phyloP scores from a whole-genome alignment of 257 asterid genomes.

The Fraxinus pennsylvanica region DNA sequence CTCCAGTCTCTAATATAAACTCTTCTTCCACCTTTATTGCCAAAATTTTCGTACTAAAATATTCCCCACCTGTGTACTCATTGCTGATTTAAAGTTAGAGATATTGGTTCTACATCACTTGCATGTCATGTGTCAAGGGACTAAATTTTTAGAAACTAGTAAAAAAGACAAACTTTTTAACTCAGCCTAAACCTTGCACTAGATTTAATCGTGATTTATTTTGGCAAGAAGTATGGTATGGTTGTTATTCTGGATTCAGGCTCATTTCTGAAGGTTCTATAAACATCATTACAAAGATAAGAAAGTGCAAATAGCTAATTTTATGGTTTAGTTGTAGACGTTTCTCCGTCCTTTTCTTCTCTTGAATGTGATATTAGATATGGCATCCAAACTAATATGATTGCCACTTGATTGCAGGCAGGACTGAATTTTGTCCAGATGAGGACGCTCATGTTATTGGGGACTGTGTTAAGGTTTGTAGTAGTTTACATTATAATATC shows the following conservation, averaged over 20 bases:
- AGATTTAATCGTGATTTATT: not conserved
- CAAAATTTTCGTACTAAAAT: not conserved
- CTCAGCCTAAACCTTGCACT: not conserved
- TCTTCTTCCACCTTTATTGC: not conserved
- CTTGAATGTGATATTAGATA: not conserved
- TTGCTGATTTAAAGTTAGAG: not conserved
- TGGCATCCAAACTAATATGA: slow-evolving; percentile 26
- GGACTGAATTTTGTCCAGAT: slow-evolving; percentile 64
- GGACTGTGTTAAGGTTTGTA: slow-evolving; percentile 82
- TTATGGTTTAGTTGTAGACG: not conserved
- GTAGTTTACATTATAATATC: not conserved
- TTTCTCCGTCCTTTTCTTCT: not conserved
- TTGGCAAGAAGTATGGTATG: not conserved
- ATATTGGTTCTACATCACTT: not conserved
- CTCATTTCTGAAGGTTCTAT: not conserved
- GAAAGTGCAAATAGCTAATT: not conserved
- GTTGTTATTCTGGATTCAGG: not conserved
- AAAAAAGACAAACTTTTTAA: not conserved
- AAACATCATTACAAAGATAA: not conserved
- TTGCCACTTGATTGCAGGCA: slow-evolving; percentile 48
- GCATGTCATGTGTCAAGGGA: not conserved
- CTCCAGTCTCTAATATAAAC: not conserved
- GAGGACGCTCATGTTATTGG: slow-evolving; percentile 96
- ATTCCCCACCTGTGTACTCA: not conserved
- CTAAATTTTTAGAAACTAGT: not conserved